A percentile compares a stretch with the other conserved stretches of the same genome.
Evolutionary conservation across 495 filamentous ascomycete genomes (phyloP).

Genomic region (Penicillium herquei): DNA sequence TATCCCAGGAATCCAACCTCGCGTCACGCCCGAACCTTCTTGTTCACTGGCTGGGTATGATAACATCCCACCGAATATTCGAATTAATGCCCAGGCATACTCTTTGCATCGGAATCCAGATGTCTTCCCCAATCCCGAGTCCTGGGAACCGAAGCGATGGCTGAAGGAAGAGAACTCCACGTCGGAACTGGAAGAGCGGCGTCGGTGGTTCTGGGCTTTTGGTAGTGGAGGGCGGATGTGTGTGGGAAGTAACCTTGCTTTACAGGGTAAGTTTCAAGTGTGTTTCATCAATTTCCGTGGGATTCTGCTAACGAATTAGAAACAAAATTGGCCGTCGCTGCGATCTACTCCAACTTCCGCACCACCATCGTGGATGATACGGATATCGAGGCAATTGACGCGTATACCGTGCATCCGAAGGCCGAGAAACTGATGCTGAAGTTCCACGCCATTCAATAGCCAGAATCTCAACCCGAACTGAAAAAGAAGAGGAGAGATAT

Average conservation of each 20-base stretch:
- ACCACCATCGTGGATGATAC: conserved; percentile 56
- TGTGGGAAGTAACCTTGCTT: conserved; percentile 75
- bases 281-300: not conserved
- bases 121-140: conserved; percentile 59
- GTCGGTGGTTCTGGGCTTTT: conserved; percentile 82
- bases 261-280: conserved; percentile 64
- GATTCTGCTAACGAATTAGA: conserved; percentile 21
- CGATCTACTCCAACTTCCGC: conserved; percentile 68
- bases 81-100: conserved; percentile 70
- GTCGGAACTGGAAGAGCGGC: conserved; percentile 51
- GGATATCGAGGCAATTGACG: conserved; percentile 62
- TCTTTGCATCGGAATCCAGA: conserved; percentile 65
- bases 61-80: conserved; percentile 60
- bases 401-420: conserved; percentile 60
- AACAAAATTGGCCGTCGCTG: conserved; percentile 47
- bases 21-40: conserved; percentile 59
- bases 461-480: too few relatives aligned
- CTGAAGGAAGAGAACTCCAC: conserved; percentile 39
- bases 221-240: conserved; percentile 83
- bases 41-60: conserved; percentile 52
- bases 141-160: conserved; percentile 64
- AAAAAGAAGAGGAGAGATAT: not conserved
- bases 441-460: conserved; percentile 26
- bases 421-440: conserved; percentile 45
- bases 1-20: conserved; percentile 73